These are phyloP conservation scores for Solanum etuberosum DNA, from an alignment of 257 asterid species.

Conservation along the genomic window DNA sequence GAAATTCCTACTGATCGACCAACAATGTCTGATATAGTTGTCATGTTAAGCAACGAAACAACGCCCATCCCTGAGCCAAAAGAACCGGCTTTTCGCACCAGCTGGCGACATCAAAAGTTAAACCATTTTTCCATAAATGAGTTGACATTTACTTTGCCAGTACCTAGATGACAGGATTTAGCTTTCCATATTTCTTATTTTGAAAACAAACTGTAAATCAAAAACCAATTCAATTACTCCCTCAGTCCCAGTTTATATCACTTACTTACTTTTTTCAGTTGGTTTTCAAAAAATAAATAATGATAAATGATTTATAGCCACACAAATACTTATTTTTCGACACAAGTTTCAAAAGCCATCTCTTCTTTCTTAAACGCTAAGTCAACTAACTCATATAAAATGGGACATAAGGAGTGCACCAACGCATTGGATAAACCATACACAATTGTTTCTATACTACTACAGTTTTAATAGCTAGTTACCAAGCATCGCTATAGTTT, in stretches of 20 bases:
- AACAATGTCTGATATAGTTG: background rate
- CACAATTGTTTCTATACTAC: too few species aligned
- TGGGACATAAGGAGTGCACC: too few species aligned
- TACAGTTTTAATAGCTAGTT: background rate
- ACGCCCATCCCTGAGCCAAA: constrained; percentile 4
- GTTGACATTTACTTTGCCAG: background rate
- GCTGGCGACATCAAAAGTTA: background rate
- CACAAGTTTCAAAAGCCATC: too few species aligned
- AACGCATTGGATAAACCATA: too few species aligned
- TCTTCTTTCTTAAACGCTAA: too few species aligned
- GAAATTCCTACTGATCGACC: background rate
- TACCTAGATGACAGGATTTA: background rate
- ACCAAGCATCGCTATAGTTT: background rate
- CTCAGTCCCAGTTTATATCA: too few species aligned
- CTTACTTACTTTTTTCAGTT: too few species aligned
- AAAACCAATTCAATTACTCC: background rate
- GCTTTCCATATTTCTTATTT: background rate
- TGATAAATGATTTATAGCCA: too few species aligned
- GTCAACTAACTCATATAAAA: too few species aligned
- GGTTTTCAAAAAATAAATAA: too few species aligned
- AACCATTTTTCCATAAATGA: background rate
- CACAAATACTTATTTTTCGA: too few species aligned
- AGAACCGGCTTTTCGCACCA: constrained; percentile 5
- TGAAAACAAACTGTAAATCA: background rate
- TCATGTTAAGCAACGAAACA: background rate